These are phyloP conservation scores for Meira miltonrushii DNA, from an alignment of 1,284 basidiomycete genomes.

Conservation along the genomic window DNA sequence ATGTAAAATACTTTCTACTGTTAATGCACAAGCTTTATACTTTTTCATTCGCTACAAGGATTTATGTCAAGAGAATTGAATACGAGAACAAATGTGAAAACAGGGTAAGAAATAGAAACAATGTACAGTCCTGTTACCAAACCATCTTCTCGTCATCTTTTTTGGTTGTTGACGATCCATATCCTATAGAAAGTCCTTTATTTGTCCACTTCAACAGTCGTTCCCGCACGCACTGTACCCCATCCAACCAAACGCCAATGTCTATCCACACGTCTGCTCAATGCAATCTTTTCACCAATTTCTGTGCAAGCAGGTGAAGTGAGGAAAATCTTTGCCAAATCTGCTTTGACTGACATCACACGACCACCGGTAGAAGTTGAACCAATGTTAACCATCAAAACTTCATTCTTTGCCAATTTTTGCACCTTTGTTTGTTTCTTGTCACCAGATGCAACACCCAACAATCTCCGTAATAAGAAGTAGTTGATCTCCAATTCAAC, in stretches of 20 bases:
- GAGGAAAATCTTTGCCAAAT: constrained; percentile 51
- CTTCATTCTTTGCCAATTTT: constrained; percentile 87
- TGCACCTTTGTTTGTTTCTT: constrained; percentile 90
- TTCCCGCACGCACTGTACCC: constrained; percentile 45
- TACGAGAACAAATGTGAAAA: no score
- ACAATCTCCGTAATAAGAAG: constrained; percentile 64
- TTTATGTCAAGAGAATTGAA: no score
- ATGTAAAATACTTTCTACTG: constrained; percentile 6
- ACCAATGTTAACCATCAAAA: constrained; percentile 61
- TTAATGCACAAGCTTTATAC: background rate
- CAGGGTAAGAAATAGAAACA: background rate
- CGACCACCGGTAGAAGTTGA: constrained; percentile 47
- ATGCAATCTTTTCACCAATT: constrained; percentile 51
- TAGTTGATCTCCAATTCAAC: constrained; percentile 80
- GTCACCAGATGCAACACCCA: constrained; percentile 98
- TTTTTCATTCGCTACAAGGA: no score
- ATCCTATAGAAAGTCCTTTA: background rate
- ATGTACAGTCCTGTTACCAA: constrained; percentile 1
- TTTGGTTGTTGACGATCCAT: background rate
- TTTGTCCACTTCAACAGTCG: constrained; percentile 43
- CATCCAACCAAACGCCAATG: constrained; percentile 72
- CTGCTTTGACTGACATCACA: constrained; percentile 49
- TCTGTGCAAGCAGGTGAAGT: constrained; percentile 51
- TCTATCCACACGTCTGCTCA: constrained; percentile 63
- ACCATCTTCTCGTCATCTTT: background rate